A percentile compares a stretch with the other conserved stretches of the same genome.
Conservation (phyloP, 208 protist species). For the Blechomonas ayalai region DNA sequence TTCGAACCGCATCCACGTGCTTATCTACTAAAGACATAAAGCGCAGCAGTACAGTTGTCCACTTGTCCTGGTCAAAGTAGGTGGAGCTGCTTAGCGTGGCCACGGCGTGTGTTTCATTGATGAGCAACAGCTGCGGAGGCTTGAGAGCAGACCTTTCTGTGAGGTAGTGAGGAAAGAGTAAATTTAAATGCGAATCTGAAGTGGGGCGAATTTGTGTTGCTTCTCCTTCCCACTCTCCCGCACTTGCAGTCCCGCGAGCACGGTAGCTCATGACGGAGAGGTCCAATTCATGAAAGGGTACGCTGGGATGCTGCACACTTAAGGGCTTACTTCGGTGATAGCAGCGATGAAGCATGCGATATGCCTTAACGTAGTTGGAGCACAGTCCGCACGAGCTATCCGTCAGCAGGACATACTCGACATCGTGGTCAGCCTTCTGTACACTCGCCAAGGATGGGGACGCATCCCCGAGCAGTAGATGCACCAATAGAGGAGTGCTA, state of each 20-base stretch:
- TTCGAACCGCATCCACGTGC: background rate
- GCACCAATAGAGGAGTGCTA: slow-evolving; percentile 5
- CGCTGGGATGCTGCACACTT: no score
- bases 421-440: background rate
- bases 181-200: no score
- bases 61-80: slow-evolving; percentile 4
- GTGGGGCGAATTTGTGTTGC: no score
- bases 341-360: slow-evolving; percentile 19
- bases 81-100: slow-evolving; percentile 11
- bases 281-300: no score
- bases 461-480: background rate
- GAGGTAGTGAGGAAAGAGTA: no score
- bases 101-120: slow-evolving; percentile 24
- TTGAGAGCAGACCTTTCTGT: no score
- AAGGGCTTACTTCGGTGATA: no score
- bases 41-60: slow-evolving; percentile 1
- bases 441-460: background rate
- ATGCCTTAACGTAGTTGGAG: slow-evolving; percentile 28
- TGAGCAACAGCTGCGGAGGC: slow-evolving; percentile 27
- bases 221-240: no score
- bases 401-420: slow-evolving; percentile 21
- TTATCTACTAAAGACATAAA: background rate
- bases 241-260: no score
- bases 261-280: no score
- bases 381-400: slow-evolving; percentile 33